A percentile compares a stretch with the other conserved stretches of the same genome.
These are phyloP conservation scores for Colletotrichum sp. DNA, from an alignment of 2,329 filamentous ascomycete genomes.

Conservation along the genomic window DNA sequence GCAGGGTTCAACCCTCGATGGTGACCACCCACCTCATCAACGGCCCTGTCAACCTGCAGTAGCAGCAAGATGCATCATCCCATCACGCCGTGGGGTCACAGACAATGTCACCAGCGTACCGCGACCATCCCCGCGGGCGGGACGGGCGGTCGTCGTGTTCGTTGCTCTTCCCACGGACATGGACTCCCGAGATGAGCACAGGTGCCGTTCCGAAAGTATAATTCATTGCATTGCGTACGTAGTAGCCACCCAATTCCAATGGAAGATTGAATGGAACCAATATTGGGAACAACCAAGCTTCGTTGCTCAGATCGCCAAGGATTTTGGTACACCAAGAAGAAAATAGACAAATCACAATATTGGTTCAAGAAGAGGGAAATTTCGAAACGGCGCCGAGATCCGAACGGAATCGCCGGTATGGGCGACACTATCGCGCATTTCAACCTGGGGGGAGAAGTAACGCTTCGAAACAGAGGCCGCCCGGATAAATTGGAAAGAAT, in stretches of 20 bases:
- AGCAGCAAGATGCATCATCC: not conserved
- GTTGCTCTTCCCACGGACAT: not conserved
- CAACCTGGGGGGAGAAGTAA: not conserved
- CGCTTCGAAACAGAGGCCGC: slow-evolving; percentile 1
- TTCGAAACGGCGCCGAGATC: not conserved
- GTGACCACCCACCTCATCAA: not conserved
- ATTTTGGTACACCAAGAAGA: not conserved
- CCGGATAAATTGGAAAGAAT: not conserved
- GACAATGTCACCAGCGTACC: not conserved
- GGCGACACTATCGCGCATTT: not conserved
- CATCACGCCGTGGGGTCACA: not conserved
- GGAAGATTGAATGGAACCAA: not conserved
- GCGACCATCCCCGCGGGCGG: not conserved
- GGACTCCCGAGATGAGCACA: not conserved
- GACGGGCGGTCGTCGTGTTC: not conserved
- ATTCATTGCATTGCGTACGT: not conserved
- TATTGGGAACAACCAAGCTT: not conserved
- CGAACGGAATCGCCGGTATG: not conserved
- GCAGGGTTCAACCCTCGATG: not conserved
- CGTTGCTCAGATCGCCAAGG: not conserved
- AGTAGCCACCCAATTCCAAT: not conserved
- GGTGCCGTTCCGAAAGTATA: not conserved
- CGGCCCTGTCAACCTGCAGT: not conserved
- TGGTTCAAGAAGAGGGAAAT: not conserved
- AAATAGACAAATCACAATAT: not conserved